Percentiles rank a stretch among this genome's conserved stretches.
These are phyloP conservation scores for Aspergillus haitiensis DNA, from an alignment of 495 filamentous ascomycete species.

Conservation along the genomic window DNA sequence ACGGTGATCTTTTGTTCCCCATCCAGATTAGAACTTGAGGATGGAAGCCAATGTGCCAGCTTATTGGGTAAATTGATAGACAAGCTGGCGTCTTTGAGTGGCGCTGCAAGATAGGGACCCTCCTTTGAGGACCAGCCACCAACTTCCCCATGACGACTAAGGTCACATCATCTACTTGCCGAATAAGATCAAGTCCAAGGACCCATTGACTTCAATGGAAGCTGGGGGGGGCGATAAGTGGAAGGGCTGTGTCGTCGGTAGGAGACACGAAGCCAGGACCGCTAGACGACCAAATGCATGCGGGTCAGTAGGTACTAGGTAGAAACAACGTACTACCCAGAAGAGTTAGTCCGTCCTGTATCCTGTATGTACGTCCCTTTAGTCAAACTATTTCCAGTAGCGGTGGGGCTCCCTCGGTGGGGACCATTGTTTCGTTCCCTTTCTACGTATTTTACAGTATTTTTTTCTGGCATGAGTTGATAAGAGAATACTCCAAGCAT, in stretches of 20 bases:
- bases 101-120: slow-evolving; percentile 16
- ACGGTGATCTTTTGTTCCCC: slow-evolving; percentile 18
- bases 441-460: not conserved
- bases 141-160: slow-evolving; percentile 20
- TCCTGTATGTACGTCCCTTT: slow-evolving; percentile 12
- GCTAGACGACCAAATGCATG: slow-evolving; percentile 12
- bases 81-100: slow-evolving; percentile 15
- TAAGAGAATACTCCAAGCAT: not conserved
- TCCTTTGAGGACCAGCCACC: slow-evolving; percentile 24
- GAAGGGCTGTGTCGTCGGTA: slow-evolving; percentile 6
- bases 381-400: slow-evolving; percentile 12
- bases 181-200: slow-evolving; percentile 13
- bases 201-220: slow-evolving; percentile 17
- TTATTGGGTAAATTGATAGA: slow-evolving; percentile 14
- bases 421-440: not conserved
- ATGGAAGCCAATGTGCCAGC: slow-evolving; percentile 14
- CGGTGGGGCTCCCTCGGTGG: slow-evolving; percentile 6
- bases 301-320: slow-evolving; percentile 13
- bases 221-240: slow-evolving; percentile 13
- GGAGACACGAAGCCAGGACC: slow-evolving; percentile 23
- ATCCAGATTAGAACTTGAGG: slow-evolving; percentile 7
- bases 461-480: not conserved
- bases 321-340: not conserved
- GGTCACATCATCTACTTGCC: slow-evolving; percentile 18
- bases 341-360: slow-evolving; percentile 5